These are phyloP conservation scores for Yarrowia sp. DNA, from an alignment of 805 yeast species.

Conservation along the genomic window DNA sequence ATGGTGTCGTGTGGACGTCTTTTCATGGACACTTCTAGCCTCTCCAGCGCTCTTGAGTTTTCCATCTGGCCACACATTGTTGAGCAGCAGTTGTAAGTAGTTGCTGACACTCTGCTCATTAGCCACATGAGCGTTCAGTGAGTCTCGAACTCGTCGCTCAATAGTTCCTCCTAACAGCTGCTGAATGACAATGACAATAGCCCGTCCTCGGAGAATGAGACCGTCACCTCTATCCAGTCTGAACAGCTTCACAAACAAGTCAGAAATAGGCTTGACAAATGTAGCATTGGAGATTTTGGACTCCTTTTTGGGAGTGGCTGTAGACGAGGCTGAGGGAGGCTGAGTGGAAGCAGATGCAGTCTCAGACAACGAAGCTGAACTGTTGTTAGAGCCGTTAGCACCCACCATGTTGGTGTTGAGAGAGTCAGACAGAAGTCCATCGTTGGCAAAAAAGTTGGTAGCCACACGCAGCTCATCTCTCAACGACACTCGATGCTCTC, in stretches of 20 bases:
- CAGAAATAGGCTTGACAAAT: constrained; percentile 80
- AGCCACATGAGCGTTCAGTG: constrained; percentile 39
- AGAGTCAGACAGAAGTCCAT: constrained; percentile 2
- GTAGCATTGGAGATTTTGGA: constrained; percentile 34
- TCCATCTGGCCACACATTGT: constrained; percentile 53
- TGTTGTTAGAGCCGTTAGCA: background rate
- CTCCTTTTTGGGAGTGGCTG: background rate
- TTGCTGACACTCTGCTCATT: constrained; percentile 30
- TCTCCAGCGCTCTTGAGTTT: constrained; percentile 38
- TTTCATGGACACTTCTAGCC: constrained; percentile 52
- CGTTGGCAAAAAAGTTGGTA: constrained; percentile 13
- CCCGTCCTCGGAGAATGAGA: constrained; percentile 78
- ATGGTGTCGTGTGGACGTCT: constrained; percentile 53
- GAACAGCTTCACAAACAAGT: constrained; percentile 66
- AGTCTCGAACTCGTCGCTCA: constrained; percentile 57
- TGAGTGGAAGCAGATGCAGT: background rate
- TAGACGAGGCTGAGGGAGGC: background rate
- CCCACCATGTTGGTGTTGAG: background rate
- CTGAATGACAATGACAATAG: constrained; percentile 74
- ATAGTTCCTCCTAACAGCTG: constrained; percentile 85
- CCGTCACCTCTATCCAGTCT: constrained; percentile 60
- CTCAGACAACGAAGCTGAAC: constrained; percentile 3
- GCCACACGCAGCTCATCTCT: constrained; percentile 28
- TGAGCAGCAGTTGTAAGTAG: constrained; percentile 34
- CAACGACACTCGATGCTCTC: constrained; percentile 50